Percentiles rank a stretch among this genome's conserved stretches.
Conservation (phyloP, 805 yeast genomes). For the Kazachstania taianensis region DNA sequence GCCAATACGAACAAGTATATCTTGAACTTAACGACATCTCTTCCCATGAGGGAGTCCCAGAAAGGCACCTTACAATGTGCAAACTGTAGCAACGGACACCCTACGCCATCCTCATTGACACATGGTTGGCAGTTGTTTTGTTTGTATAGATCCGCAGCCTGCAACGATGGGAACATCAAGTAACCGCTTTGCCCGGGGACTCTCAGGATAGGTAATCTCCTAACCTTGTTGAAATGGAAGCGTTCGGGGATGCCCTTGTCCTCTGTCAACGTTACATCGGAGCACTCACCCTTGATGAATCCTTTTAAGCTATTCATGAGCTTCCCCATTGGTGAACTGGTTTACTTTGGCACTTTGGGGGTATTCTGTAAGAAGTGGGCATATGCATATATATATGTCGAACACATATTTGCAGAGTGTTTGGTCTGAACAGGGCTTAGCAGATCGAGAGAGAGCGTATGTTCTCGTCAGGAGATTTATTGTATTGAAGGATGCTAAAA, state of each 20-base stretch:
- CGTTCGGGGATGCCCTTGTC: not conserved
- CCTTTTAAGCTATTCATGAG: not conserved
- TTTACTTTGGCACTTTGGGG: too few relatives aligned
- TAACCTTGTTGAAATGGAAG: conserved; percentile 5
- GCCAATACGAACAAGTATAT: conserved; percentile 8
- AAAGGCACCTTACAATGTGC: not conserved
- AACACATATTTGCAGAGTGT: too few relatives aligned
- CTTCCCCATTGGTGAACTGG: not conserved
- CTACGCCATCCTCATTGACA: conserved; percentile 12
- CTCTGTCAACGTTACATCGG: not conserved
- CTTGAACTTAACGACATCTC: conserved; percentile 1
- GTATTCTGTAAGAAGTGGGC: too few relatives aligned
- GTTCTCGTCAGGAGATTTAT: too few relatives aligned
- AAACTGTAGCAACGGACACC: conserved; percentile 12
- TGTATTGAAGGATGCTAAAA: too few relatives aligned
- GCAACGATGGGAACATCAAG: conserved; percentile 11
- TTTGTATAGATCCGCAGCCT: conserved; percentile 11
- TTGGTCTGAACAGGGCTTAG: too few relatives aligned
- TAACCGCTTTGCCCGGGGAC: conserved; percentile 5
- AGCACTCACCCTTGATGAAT: too few relatives aligned
- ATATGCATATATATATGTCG: too few relatives aligned
- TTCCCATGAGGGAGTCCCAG: not conserved
- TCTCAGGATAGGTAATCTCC: conserved; percentile 7
- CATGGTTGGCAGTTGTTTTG: conserved; percentile 2
- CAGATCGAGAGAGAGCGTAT: too few relatives aligned